Evolutionary conservation across 208 protist genomes (phyloP).

Genomic region (Crithidia expoeki): DNA sequence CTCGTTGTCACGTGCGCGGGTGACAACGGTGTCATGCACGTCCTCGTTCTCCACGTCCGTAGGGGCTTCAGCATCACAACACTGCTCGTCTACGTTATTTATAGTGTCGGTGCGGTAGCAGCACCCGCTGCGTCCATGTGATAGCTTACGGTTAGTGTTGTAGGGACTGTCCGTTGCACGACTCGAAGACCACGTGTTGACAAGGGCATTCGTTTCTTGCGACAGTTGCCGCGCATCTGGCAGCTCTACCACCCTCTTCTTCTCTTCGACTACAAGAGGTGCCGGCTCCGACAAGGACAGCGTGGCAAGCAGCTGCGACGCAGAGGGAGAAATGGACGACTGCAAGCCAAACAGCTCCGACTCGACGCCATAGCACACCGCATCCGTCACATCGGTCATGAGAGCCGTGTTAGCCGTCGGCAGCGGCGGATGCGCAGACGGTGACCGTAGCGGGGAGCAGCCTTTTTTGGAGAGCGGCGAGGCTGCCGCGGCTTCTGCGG

Average conservation of each 20-base stretch:
- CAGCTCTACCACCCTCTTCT: not conserved
- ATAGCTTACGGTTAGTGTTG: not conserved
- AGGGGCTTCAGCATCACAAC: not conserved
- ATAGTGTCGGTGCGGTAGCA: not conserved
- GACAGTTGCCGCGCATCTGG: no score
- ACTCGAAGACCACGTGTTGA: no score
- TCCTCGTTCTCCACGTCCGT: not conserved
- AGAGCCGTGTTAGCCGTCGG: not conserved
- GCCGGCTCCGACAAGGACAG: not conserved
- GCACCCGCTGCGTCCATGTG: not conserved
- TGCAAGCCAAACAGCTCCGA: slow-evolving; percentile 21
- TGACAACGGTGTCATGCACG: not conserved
- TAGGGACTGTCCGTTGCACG: no score
- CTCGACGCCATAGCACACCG: slow-evolving; percentile 11
- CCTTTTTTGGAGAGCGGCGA: not conserved
- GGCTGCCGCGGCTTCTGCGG: not conserved
- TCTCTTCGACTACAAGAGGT: not conserved
- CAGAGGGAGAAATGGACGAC: not conserved
- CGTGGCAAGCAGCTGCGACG: not conserved
- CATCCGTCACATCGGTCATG: not conserved
- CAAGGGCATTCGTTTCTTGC: no score
- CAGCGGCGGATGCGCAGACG: not conserved
- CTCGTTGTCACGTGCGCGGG: no score
- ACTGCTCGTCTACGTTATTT: not conserved
- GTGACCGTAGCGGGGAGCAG: not conserved